Base-by-base conservation (phyloP, 768 basidiomycete species). In the Pulveroboletus frians region DNA sequence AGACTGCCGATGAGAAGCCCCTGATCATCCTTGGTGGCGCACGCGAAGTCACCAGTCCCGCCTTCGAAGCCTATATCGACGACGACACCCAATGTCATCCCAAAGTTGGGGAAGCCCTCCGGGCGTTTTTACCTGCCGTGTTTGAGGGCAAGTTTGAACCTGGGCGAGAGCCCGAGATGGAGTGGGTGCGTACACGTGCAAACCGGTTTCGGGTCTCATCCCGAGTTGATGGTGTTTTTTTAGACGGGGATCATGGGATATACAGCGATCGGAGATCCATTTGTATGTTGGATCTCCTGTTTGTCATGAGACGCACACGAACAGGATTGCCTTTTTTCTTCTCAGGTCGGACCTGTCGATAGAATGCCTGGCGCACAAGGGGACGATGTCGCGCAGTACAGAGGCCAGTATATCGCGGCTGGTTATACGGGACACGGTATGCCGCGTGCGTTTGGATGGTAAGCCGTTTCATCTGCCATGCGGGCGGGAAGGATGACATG, bases 191-290 rank as follows among this genome's bases (percentile, higher is more conserved):
- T 68, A 9, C 17, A 15, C 15, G 5, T 46, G 21, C 39, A 3
- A 26, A 26, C 5, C 26, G 3, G 11, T 20, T n/a, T 21, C 17
- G 18, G 14, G 9, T 29, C 21, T 32, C 14, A 18, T 5, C 27
- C 5, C 11, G 17, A 17, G 39, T 15, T 11, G 32, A 30, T 41
- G 10, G 9, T 43, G 37, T 13, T 35, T 34, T 13, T 8, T 35
- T 30, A 90, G 90, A 88, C 85, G 1, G 91, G 90, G 0, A 88
- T 92, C 38, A 89, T 89, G 87, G 90, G 81, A 0, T 87, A 71
- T 56, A 85, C 88, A 0, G 70, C 68, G 46, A 69, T 68, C 0
- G 69, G 71, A 1, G 83, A 84, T 60, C 88, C 88, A 0, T 80
- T 88, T 45, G 87, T 90, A 59, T 49, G 83, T 50, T 4, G 4